Base-by-base conservation (phyloP, 2,329 filamentous ascomycete species). In the Fonsecaea pugnacius region DNA sequence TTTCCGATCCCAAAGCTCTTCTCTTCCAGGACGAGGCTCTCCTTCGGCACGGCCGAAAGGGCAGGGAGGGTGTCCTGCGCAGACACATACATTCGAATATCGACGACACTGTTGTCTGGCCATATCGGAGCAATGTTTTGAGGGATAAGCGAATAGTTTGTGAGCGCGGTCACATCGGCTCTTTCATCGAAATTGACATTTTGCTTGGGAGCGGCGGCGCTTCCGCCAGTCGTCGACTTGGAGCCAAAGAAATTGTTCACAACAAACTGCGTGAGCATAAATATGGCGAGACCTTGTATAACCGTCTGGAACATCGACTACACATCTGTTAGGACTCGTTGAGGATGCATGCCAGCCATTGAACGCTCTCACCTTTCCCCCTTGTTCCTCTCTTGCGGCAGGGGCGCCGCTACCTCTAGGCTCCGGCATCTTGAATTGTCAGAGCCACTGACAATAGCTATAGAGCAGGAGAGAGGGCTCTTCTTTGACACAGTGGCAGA, bases 41-140 rank as follows among this genome's bases (percentile, higher is more conserved):
- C 88, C 54, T 85, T 78, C 1, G 89, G 82, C 46, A 88, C 83
- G 55, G 85, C 82, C 67, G 85, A 85, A 70, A 96, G 82, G 24
- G 89, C 84, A 14, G 86, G 86, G 66, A 91, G 85, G 36, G 85
- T 84, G 69, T 90, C 83, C 9, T 89, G 90, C 12, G 91, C 85
- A 54, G 92, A 94, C 61, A 98, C 85, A 71, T 94, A 95, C 74
- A 99, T 85, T 70, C 86, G 83, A 71, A 99, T 87, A 77, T 99
- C 95, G 70, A 99, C 78, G 65, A 86, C 81, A 72, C 87, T 91
- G 74, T 95, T 87, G 54, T 85, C 80, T 2, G 91, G 87, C 95
- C 95, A 99, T 73, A 98, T 92, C 24, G 95, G 93, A 40, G 90
- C 90, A 66, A 97, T 83, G 62, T 83, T 84, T 69, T 88, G 84